A percentile compares a stretch with the other conserved stretches of the same genome.
These are phyloP conservation scores for Trametes gibbosa DNA, from an alignment of 768 basidiomycete genomes.

Conservation along the genomic window DNA sequence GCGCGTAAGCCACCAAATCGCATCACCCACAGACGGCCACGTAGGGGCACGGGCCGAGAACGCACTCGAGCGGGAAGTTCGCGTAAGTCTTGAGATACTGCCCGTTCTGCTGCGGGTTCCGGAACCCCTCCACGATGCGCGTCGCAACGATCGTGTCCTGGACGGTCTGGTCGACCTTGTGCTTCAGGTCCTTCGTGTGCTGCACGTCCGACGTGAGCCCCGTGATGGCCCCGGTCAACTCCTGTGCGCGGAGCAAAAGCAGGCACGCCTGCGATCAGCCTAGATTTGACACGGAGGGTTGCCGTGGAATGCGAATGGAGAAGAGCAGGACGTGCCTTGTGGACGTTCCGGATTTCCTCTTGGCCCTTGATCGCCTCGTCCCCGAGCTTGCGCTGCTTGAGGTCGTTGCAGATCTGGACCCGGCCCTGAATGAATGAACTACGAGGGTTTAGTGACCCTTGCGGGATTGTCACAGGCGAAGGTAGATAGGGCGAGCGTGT, in stretches of 20 bases:
- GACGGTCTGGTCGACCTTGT: conserved; percentile 73
- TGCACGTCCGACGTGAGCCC: conserved; percentile 65
- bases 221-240: conserved; percentile 58
- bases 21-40: too few relatives aligned
- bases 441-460: conserved; percentile 1
- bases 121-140: conserved; percentile 75
- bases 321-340: conserved; percentile 48
- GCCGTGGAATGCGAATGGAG: neutral
- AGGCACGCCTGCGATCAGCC: neutral
- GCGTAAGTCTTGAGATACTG: conserved; percentile 75
- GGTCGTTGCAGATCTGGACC: conserved; percentile 75
- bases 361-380: conserved; percentile 73
- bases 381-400: conserved; percentile 73
- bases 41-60: conserved; percentile 8
- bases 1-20: too few relatives aligned
- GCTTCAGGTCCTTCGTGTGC: conserved; percentile 66
- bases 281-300: neutral
- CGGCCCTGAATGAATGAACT: conserved; percentile 46
- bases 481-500: neutral
- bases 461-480: neutral
- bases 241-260: conserved; percentile 38
- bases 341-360: conserved; percentile 61
- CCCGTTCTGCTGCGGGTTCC: conserved; percentile 68
- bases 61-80: conserved; percentile 78
- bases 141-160: conserved; percentile 79